Evolutionary conservation across 345 rosid species (phyloP).

Genomic region (Gossypium sturtianum): DNA sequence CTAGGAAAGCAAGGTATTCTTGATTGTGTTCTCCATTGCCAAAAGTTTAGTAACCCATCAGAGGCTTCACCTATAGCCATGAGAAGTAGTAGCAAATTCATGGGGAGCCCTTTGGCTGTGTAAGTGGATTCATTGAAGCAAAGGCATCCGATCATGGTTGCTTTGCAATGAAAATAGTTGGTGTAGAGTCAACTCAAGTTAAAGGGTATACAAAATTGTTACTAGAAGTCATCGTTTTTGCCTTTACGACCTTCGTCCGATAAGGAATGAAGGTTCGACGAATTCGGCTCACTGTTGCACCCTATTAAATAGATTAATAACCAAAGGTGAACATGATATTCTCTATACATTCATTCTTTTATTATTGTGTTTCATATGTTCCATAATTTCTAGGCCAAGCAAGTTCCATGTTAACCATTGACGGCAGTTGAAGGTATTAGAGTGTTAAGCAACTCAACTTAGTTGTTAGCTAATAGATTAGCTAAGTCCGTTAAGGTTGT

Average conservation of each 20-base stretch:
- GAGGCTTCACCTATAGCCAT: slow-evolving; percentile 48
- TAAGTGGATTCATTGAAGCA: slow-evolving; percentile 79
- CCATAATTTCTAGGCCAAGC: not conserved
- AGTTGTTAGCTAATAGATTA: too few relatives aligned
- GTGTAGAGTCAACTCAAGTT: slow-evolving; percentile 89
- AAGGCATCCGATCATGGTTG: slow-evolving; percentile 68
- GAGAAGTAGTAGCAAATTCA: slow-evolving; percentile 62
- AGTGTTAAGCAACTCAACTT: too few relatives aligned
- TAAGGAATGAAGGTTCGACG: slow-evolving; percentile 7
- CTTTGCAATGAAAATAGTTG: slow-evolving; percentile 69
- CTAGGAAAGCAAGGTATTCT: slow-evolving; percentile 67
- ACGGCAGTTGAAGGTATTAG: too few relatives aligned
- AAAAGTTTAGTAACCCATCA: slow-evolving; percentile 21
- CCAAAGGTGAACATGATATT: not conserved
- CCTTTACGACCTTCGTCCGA: slow-evolving; percentile 26
- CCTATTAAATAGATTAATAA: not conserved
- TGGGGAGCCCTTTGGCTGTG: slow-evolving; percentile 65
- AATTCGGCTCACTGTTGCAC: not conserved
- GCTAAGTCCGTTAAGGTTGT: too few relatives aligned
- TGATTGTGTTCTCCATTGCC: slow-evolving; percentile 69
- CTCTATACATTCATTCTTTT: not conserved
- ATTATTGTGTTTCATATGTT: not conserved
- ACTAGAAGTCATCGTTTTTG: slow-evolving; percentile 32
- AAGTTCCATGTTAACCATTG: too few relatives aligned
- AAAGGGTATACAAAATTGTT: slow-evolving; percentile 31